Percentiles rank a stretch among this genome's conserved stretches.
Evolutionary conservation across 2,329 filamentous ascomycete genomes (phyloP).

Genomic region (Aspergillus cejpii): DNA sequence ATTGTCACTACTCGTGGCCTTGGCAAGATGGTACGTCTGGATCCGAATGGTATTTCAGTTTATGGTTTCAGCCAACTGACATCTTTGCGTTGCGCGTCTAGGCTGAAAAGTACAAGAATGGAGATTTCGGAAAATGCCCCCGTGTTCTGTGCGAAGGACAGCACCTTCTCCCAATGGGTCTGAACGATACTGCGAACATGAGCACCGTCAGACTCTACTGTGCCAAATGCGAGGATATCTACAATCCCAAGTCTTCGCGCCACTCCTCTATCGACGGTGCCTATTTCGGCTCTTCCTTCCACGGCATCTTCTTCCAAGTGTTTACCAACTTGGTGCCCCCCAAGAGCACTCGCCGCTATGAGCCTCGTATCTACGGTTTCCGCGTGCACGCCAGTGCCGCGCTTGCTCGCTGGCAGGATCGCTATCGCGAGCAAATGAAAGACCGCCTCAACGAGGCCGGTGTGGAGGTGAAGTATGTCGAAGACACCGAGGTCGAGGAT

Average conservation of each 20-base stretch:
- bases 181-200: slow-evolving; percentile 77
- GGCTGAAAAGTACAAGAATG: slow-evolving; percentile 99
- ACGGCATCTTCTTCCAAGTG: slow-evolving; percentile 98
- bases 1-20: slow-evolving; percentile 92
- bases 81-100: slow-evolving; percentile 35
- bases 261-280: slow-evolving; percentile 94
- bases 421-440: slow-evolving; percentile 73
- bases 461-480: slow-evolving; percentile 70
- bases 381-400: slow-evolving; percentile 86
- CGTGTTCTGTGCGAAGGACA: slow-evolving; percentile 92
- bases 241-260: slow-evolving; percentile 96
- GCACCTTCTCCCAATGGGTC: slow-evolving; percentile 88
- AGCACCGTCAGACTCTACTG: slow-evolving; percentile 97
- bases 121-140: slow-evolving; percentile 95
- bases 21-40: slow-evolving; percentile 78
- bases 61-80: slow-evolving; percentile 4
- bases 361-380: slow-evolving; percentile 90
- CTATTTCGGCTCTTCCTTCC: slow-evolving; percentile 96
- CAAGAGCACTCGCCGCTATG: slow-evolving; percentile 79
- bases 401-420: slow-evolving; percentile 84
- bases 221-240: slow-evolving; percentile 92
- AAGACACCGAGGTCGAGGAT: slow-evolving; percentile 59
- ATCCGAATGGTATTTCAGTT: background rate
- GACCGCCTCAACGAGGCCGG: slow-evolving; percentile 60
- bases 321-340: slow-evolving; percentile 82